These are phyloP conservation scores for Isoetes engelmannii DNA, from an alignment of 83 land plant species.

Conservation along the genomic window DNA sequence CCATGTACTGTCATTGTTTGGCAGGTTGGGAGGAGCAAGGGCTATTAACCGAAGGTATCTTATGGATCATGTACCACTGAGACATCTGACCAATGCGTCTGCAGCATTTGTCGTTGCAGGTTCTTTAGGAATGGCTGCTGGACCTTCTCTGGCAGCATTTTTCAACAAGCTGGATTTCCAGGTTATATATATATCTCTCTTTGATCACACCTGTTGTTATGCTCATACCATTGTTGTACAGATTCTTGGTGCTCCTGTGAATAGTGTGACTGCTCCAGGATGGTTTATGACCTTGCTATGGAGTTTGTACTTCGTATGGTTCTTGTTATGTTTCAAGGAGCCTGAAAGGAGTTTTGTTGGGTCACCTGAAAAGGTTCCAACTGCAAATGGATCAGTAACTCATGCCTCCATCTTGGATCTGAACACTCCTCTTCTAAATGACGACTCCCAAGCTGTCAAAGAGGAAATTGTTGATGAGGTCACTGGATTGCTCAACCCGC, in stretches of 20 bases:
- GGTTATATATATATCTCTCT: constrained; percentile 12
- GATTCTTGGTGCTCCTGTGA: constrained; percentile 28
- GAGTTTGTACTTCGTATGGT: constrained; percentile 20
- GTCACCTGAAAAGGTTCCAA: too few species aligned
- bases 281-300: constrained; percentile 33
- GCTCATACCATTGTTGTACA: constrained; percentile 3
- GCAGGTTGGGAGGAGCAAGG: constrained; percentile 38
- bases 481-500: too few species aligned
- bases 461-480: too few species aligned
- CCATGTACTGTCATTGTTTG: neutral
- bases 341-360: constrained; percentile 10
- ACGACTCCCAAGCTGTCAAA: neutral
- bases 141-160: constrained; percentile 32
- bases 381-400: too few species aligned
- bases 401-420: neutral
- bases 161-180: constrained; percentile 22
- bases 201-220: neutral
- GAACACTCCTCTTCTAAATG: neutral
- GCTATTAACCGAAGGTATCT: constrained; percentile 36
- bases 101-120: constrained; percentile 40
- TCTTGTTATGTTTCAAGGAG: constrained; percentile 26
- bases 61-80: constrained; percentile 32
- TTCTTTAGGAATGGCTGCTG: constrained; percentile 39
- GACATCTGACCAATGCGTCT: constrained; percentile 32
- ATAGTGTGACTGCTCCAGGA: constrained; percentile 32